phyloP scores from a whole-genome alignment of 768 basidiomycete genomes.

The Leccinum variicolor region DNA sequence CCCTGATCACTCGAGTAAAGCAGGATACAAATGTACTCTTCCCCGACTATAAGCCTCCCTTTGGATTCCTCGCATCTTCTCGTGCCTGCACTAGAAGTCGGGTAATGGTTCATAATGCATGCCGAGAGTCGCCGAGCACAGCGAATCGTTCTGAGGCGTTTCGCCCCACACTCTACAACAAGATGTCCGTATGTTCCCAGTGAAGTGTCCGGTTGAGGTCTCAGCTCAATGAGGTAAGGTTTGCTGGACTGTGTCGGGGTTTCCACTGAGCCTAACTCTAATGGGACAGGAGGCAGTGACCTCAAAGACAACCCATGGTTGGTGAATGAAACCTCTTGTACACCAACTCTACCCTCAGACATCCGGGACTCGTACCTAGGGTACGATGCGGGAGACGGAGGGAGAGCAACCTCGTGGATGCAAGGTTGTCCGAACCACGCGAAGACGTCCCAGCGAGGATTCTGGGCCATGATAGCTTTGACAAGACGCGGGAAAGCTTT shows the following conservation, averaged over 20 bases:
- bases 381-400: constrained; percentile 14
- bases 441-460: constrained; percentile 10
- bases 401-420: constrained; percentile 9
- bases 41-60: constrained; percentile 1
- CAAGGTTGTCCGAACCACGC: constrained; percentile 11
- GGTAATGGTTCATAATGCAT: constrained; percentile 7
- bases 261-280: not conserved
- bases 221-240: not conserved
- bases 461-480: constrained; percentile 2
- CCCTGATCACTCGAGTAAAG: not conserved
- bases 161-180: constrained; percentile 6
- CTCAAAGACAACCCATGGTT: not conserved
- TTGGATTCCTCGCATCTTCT: not conserved
- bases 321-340: constrained; percentile 1
- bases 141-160: not conserved
- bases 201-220: not conserved
- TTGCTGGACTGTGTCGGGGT: not conserved
- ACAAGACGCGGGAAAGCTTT: constrained; percentile 18
- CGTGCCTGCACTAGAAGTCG: not conserved
- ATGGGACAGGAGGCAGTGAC: constrained; percentile 2
- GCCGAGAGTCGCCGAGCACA: constrained; percentile 2
- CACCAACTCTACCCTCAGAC: not conserved
- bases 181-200: not conserved
- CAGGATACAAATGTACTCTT: constrained; percentile 5
- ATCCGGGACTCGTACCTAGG: not conserved